Percentiles rank a stretch among this genome's conserved stretches.
Conservation (phyloP, 495 filamentous ascomycete genomes). For the Aspergillus kassunensis region DNA sequence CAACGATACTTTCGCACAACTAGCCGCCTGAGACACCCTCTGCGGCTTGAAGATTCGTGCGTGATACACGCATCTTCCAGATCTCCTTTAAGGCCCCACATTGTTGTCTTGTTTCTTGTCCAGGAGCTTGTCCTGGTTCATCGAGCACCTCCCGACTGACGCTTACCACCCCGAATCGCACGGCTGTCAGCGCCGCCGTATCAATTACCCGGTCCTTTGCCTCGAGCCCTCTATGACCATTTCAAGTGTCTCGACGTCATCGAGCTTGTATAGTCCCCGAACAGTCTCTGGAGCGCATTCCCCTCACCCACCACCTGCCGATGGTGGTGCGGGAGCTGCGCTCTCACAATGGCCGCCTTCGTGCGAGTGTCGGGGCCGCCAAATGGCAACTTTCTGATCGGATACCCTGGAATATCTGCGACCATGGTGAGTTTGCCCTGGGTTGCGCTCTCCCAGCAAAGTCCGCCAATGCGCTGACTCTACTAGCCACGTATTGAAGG, state of each 20-base stretch:
- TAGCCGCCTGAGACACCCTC: not conserved
- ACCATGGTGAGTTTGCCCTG: constrained; percentile 71
- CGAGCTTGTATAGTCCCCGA: constrained; percentile 31
- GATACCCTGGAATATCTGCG: constrained; percentile 96
- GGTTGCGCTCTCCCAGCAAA: not conserved
- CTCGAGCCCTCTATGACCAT: constrained; percentile 30
- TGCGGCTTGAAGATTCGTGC: constrained; percentile 1
- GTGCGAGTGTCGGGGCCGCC: constrained; percentile 97
- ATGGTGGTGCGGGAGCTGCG: constrained; percentile 43
- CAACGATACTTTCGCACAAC: constrained; percentile 11
- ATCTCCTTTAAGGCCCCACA: constrained; percentile 1
- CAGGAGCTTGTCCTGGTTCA: not conserved
- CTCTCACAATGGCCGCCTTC: constrained; percentile 71
- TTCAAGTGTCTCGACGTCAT: constrained; percentile 21
- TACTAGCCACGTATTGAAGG: constrained; percentile 88
- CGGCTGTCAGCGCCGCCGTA: constrained; percentile 9
- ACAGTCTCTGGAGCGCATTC: constrained; percentile 27
- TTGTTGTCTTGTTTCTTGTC: constrained; percentile 2
- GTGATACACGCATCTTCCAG: not conserved
- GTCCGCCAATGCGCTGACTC: not conserved
- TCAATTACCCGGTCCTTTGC: constrained; percentile 6
- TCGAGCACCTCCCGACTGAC: constrained; percentile 7
- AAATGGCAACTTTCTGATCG: constrained; percentile 94
- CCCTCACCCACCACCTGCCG: constrained; percentile 32
- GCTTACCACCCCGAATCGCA: constrained; percentile 16